These are phyloP conservation scores for Aphanomyces cochlioides DNA, from an alignment of 352 stramenopile species.

Conservation along the genomic window DNA sequence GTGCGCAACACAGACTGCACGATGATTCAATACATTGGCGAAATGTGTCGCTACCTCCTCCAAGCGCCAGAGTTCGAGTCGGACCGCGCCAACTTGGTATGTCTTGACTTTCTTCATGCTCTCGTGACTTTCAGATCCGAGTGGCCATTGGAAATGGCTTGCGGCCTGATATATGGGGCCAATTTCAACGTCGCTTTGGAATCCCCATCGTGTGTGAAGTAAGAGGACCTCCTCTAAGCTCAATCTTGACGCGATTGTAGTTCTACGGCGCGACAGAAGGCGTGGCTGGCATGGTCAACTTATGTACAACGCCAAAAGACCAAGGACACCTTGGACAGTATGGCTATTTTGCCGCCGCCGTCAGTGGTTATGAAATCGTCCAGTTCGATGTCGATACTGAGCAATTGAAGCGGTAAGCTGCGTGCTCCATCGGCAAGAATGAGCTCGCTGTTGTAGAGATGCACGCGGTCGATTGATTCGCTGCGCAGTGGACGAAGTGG, in stretches of 20 bases:
- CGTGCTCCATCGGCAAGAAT: background rate
- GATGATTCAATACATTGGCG: conserved; percentile 88
- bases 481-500: conserved; percentile 55
- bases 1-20: conserved; percentile 62
- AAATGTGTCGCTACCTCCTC: conserved; percentile 86
- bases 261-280: conserved; percentile 92
- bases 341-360: conserved; percentile 45
- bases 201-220: conserved; percentile 80
- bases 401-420: conserved; percentile 44
- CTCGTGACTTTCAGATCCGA: conserved; percentile 37
- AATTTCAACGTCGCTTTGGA: conserved; percentile 83
- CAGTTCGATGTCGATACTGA: conserved; percentile 75
- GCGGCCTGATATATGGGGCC: conserved; percentile 81
- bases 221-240: background rate
- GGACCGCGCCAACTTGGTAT: conserved; percentile 52
- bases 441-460: conserved; percentile 25
- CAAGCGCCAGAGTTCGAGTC: conserved; percentile 45
- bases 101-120: background rate
- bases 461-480: conserved; percentile 49
- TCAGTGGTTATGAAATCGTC: conserved; percentile 69
- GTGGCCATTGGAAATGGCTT: conserved; percentile 89
- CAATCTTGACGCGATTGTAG: conserved; percentile 19
- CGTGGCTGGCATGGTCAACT: conserved; percentile 75
- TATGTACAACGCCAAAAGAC: conserved; percentile 53
- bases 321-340: conserved; percentile 63